phyloP scores from a whole-genome alignment of 805 yeast genomes.

The Maudiozyma saulgeensis region DNA sequence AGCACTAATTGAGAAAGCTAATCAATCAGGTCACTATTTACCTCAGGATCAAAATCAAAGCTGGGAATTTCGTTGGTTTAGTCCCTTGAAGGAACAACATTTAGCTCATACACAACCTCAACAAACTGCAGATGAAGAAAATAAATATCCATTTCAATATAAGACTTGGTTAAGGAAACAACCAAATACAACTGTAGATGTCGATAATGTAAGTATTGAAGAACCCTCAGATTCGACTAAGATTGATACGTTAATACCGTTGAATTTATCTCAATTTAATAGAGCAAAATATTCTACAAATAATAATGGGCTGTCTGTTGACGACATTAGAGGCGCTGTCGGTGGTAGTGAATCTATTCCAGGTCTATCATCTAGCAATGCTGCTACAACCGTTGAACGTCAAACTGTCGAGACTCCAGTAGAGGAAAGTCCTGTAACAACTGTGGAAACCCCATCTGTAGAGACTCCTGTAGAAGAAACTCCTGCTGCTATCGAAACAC shows the following conservation, averaged over 20 bases:
- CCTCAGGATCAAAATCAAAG: constrained; percentile 10
- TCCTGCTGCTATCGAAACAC: not conserved
- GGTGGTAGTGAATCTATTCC: constrained; percentile 38
- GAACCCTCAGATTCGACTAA: not conserved
- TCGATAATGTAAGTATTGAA: constrained; percentile 4
- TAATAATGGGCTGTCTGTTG: constrained; percentile 29
- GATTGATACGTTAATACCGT: constrained; percentile 4
- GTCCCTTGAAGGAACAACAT: constrained; percentile 12
- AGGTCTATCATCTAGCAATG: constrained; percentile 28
- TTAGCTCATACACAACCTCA: not conserved
- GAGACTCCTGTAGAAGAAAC: not conserved
- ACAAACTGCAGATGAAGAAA: not conserved
- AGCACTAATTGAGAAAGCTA: constrained; percentile 19
- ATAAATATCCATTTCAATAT: constrained; percentile 16
- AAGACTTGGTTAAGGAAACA: constrained; percentile 16
- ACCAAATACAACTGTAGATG: not conserved
- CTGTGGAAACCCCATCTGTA: not conserved
- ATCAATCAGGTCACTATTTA: constrained; percentile 11
- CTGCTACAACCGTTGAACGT: not conserved
- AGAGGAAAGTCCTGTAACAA: not conserved
- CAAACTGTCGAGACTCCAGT: not conserved
- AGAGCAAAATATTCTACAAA: constrained; percentile 9
- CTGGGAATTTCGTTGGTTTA: constrained; percentile 29
- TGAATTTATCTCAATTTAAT: constrained; percentile 36
- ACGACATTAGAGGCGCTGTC: constrained; percentile 47